Conservation (phyloP, 768 basidiomycete genomes). For the Tremella yokohamensis region DNA sequence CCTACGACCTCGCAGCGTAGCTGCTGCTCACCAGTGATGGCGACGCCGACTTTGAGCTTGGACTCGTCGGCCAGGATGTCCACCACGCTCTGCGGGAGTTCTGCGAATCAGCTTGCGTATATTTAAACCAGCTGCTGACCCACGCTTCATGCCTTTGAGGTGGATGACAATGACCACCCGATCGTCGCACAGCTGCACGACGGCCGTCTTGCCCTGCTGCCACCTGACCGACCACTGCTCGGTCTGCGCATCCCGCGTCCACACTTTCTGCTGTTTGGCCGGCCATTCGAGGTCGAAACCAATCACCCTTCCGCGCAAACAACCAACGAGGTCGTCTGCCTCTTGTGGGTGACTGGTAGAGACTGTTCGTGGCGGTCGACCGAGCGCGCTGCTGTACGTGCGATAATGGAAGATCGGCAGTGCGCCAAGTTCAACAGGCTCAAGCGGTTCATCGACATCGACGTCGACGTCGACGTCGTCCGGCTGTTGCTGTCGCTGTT, state of each 20-base stretch:
- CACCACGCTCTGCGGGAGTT: background rate
- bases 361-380: constrained; percentile 23
- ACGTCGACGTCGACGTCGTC: too few species aligned
- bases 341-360: constrained; percentile 38
- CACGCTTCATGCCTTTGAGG: constrained; percentile 3
- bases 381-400: constrained; percentile 3
- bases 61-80: constrained; percentile 2
- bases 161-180: constrained; percentile 11
- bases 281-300: constrained; percentile 51
- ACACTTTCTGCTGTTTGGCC: constrained; percentile 3
- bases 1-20: constrained; percentile 9
- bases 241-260: constrained; percentile 6
- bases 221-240: constrained; percentile 9
- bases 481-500: too few species aligned
- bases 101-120: background rate
- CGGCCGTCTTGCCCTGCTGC: constrained; percentile 18
- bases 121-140: background rate
- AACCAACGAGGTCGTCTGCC: constrained; percentile 38
- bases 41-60: constrained; percentile 6
- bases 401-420: constrained; percentile 26
- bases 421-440: too few species aligned
- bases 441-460: background rate
- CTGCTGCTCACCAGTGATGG: background rate
- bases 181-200: constrained; percentile 19
- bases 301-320: constrained; percentile 32